Conservation (phyloP, 495 filamentous ascomycete species). For the Collariella sp. region DNA sequence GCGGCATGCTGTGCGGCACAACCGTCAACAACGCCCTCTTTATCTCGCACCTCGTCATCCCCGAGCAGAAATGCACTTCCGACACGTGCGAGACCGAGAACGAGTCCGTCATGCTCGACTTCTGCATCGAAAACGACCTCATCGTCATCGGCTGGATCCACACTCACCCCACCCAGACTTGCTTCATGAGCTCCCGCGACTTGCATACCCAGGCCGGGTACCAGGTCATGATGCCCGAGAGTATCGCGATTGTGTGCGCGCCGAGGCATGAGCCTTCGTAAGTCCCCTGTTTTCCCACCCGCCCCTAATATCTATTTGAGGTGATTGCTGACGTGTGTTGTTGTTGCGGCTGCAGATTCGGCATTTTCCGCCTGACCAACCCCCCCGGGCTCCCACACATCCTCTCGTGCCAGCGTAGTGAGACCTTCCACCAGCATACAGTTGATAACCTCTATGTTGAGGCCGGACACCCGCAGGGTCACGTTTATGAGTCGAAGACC, state of each 20-base stretch:
- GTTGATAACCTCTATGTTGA: conserved; percentile 71
- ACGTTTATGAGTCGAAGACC: conserved; percentile 59
- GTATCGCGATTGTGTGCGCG: conserved; percentile 93
- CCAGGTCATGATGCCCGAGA: conserved; percentile 89
- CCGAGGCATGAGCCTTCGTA: conserved; percentile 67
- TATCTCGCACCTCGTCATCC: conserved; percentile 78
- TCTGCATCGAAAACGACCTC: conserved; percentile 74
- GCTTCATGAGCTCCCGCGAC: conserved; percentile 94
- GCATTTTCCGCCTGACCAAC: conserved; percentile 85
- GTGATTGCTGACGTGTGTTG: not conserved
- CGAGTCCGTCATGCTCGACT: conserved; percentile 74
- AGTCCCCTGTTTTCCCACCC: conserved; percentile 27
- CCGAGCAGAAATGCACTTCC: conserved; percentile 77
- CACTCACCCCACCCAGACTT: conserved; percentile 92
- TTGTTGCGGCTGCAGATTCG: conserved; percentile 50
- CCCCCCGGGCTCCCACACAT: conserved; percentile 80
- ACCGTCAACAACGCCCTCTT: conserved; percentile 89
- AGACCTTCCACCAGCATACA: conserved; percentile 66
- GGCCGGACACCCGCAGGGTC: conserved; percentile 64
- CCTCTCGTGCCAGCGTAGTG: conserved; percentile 61
- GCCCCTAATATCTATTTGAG: not conserved
- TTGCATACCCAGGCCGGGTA: conserved; percentile 89
- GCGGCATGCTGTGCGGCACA: conserved; percentile 86
- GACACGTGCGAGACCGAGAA: conserved; percentile 93
- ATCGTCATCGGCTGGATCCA: conserved; percentile 97